Evolutionary conservation across 2,329 filamentous ascomycete genomes (phyloP), one percentile per base, ranked within the genome.

Genomic region (Alternaria dauci): DNA sequence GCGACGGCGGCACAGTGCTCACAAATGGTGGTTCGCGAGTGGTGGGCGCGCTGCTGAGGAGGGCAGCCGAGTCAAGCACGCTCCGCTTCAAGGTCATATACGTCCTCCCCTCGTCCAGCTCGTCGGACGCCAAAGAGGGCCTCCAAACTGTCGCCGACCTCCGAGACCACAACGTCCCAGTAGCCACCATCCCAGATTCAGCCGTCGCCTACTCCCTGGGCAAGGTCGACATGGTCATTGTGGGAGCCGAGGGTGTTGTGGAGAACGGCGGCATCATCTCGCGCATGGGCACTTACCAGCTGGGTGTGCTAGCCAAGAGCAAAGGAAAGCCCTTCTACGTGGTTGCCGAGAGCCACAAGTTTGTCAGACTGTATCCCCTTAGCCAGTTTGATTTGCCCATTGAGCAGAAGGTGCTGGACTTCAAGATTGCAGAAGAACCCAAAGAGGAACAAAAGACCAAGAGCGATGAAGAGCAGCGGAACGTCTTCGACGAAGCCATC

Each of bases 291-390:
- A 90, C 88, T 4, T 94, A 92, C 70, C 93, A 97, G 81, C 90
- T 98, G 69, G 94, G 92, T 2, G 83, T 93, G 68, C 82, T 97
- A 53, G 93, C 94, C 5, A 89, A 89, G 71, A 86, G 86, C 14
- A 85, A 86, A 62, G 87, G 89, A 39, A 89, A 92, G 64, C 91
- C 91, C 0, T 92, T 98, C 70, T 97, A 96, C 73, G 93, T 97
- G 18, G 93, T 95, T 5, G 91, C 91, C 1, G 95, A 99, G 82
- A 96, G 92, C 71, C 95, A 99, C 83, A 99, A 99, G 81, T 97
- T 99, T 75, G 93, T 96, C 46, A 87, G 93, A 71, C 85, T 95
- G 56, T 95, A 94, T 71, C 92, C 94, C 1, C 81, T 95, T 23
- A 88, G 90, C 64, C 93, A 97, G 79, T 88, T 89, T 60, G 91